Conservation (phyloP, 2,329 filamentous ascomycete genomes). For the Phaeosphaeria sp. region DNA sequence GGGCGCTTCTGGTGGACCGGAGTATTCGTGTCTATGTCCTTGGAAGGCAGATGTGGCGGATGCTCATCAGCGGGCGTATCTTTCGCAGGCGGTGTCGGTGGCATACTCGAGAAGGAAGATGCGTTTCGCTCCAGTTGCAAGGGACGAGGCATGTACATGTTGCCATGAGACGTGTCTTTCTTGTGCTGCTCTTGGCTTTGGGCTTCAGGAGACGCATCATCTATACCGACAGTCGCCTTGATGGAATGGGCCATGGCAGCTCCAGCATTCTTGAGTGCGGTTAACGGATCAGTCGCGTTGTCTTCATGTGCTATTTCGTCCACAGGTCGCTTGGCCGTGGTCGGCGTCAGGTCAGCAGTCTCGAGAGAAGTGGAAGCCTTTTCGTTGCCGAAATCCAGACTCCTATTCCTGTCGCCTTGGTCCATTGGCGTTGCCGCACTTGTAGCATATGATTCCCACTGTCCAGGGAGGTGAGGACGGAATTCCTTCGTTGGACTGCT, state of each 20-base stretch:
- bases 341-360: constrained; percentile 44
- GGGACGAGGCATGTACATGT: constrained; percentile 47
- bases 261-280: constrained; percentile 55
- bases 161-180: constrained; percentile 30
- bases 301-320: constrained; percentile 24
- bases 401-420: constrained; percentile 35
- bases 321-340: constrained; percentile 44
- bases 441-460: constrained; percentile 60
- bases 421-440: constrained; percentile 46
- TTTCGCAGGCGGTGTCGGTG: constrained; percentile 57
- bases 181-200: constrained; percentile 10
- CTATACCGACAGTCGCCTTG: constrained; percentile 45
- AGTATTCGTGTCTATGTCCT: constrained; percentile 54
- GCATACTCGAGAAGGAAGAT: constrained; percentile 44
- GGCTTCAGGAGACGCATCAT: constrained; percentile 25
- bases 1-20: constrained; percentile 30
- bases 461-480: constrained; percentile 59
- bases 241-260: constrained; percentile 57
- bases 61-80: constrained; percentile 46
- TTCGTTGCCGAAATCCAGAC: constrained; percentile 20
- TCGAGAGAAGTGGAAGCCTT: constrained; percentile 23
- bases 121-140: constrained; percentile 47
- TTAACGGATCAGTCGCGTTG: constrained; percentile 44
- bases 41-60: constrained; percentile 35
- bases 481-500: constrained; percentile 52